Base-by-base conservation (phyloP, 306 rosid genomes). In the Dalbergia cultrata region DNA sequence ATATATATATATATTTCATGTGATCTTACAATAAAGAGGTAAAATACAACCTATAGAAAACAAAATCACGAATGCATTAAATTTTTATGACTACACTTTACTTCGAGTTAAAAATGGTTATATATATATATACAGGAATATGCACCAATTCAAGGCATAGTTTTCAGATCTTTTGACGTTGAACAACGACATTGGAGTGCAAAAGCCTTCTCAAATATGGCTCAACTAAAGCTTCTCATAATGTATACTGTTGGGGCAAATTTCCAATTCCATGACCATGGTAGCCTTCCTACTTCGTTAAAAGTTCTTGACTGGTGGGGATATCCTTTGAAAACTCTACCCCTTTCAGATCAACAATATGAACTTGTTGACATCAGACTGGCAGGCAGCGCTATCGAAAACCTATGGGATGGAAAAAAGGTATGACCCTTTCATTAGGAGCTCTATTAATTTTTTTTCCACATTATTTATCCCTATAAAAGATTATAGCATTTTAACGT, bases 341-440 rank as follows among this genome's bases (percentile, higher is more conserved):
- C 59, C 14, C 17, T 45, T 1, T 5, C 22, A 1, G 5, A 53
- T 16, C 58, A 67, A 10, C 39, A 8, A 4, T 14, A 66, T 56
- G 11, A 77, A 67, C 31, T 67, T 77, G 81, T 77, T 54, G 74
- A 52, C 22, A 62, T 77, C 5, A 67, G 12, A 39, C 18, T 77
- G 53, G 13, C 3, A 17, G 7, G 2, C 31, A 67, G 81, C 58
- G 10, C 57, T 9, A 56, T 77, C 8, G 34, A 5, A 56, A 56
- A 56, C 14, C 45, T 67, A 6, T 67, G 81, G 81, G 34, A 77
- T 3, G 75, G 47, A 56, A 16, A 3, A 8, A 26, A 17, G 67
- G 75, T 57, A 19, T 4, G 14, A 5, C 13, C 11, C 52, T 2
- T 0, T 74, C 14, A 7, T 5, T 18, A 17, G 7, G n/a, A 72